phyloP scores from a whole-genome alignment of 2,329 filamentous ascomycete species.

The Aspergillus hortae region DNA sequence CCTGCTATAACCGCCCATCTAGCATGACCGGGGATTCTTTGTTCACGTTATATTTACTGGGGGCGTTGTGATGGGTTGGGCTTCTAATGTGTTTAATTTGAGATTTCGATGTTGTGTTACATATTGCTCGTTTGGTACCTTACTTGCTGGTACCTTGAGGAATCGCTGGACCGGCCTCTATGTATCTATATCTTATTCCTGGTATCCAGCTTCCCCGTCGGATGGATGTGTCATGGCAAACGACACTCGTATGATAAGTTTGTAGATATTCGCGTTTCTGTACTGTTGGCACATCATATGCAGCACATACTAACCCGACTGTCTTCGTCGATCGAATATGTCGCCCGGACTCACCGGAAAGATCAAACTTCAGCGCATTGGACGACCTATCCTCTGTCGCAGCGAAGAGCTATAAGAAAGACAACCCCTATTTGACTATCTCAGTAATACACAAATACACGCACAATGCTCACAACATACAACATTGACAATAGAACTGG shows the following conservation, averaged over 20 bases:
- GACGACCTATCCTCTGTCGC: too few species aligned
- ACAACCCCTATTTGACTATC: conserved; percentile 16
- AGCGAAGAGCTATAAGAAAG: too few species aligned
- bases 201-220: neutral
- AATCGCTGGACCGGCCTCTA: conserved; percentile 17
- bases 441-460: conserved; percentile 20
- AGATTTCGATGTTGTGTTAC: conserved; percentile 7
- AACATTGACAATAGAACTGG: conserved; percentile 19
- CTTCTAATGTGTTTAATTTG: conserved; percentile 5
- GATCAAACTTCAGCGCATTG: too few species aligned
- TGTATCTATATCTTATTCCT: conserved; percentile 25
- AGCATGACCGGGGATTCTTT: neutral
- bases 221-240: neutral
- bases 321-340: too few species aligned
- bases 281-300: too few species aligned
- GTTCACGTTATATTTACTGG: conserved; percentile 8
- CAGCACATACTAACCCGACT: too few species aligned
- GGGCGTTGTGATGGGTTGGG: conserved; percentile 16
- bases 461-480: conserved; percentile 11
- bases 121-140: conserved; percentile 7
- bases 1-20: neutral
- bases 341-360: too few species aligned
- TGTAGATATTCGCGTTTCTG: too few species aligned
- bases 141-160: conserved; percentile 16
- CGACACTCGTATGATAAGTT: too few species aligned